phyloP scores from a whole-genome alignment of 2,329 filamentous ascomycete genomes.

The Dactylellina sp. region DNA sequence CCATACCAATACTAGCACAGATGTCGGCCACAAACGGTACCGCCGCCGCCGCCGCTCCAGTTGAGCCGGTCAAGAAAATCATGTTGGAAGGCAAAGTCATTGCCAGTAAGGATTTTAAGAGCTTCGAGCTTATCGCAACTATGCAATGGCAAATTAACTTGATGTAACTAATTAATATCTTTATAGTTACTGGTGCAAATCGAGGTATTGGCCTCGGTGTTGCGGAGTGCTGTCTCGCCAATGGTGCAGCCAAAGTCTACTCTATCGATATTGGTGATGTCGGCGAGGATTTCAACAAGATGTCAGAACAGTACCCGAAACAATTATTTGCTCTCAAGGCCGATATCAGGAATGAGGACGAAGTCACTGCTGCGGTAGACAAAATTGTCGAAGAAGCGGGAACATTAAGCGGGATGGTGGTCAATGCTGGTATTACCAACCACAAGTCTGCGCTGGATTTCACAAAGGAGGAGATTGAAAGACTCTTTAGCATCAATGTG shows the following conservation, averaged over 20 bases:
- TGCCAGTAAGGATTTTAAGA: slow-evolving; percentile 61
- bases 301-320: slow-evolving; percentile 65
- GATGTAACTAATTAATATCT: not conserved
- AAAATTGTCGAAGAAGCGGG: slow-evolving; percentile 63
- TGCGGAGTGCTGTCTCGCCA: slow-evolving; percentile 66
- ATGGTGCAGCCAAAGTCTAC: slow-evolving; percentile 64
- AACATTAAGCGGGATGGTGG: slow-evolving; percentile 65
- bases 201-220: slow-evolving; percentile 67
- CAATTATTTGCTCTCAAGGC: slow-evolving; percentile 66
- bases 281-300: slow-evolving; percentile 61
- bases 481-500: slow-evolving; percentile 67
- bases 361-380: slow-evolving; percentile 65
- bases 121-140: too few relatives aligned
- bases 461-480: slow-evolving; percentile 63
- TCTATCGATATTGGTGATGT: slow-evolving; percentile 64
- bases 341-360: slow-evolving; percentile 66
- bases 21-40: slow-evolving; percentile 38
- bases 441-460: slow-evolving; percentile 67
- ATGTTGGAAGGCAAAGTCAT: slow-evolving; percentile 62
- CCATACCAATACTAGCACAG: not conserved
- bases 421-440: slow-evolving; percentile 66
- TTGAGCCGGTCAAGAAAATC: slow-evolving; percentile 61
- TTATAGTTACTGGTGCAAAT: slow-evolving; percentile 65
- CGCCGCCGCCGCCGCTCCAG: not conserved
- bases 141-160: too few relatives aligned